These are phyloP conservation scores for Onygena corvina DNA, from an alignment of 2,329 filamentous ascomycete genomes.

Conservation along the genomic window DNA sequence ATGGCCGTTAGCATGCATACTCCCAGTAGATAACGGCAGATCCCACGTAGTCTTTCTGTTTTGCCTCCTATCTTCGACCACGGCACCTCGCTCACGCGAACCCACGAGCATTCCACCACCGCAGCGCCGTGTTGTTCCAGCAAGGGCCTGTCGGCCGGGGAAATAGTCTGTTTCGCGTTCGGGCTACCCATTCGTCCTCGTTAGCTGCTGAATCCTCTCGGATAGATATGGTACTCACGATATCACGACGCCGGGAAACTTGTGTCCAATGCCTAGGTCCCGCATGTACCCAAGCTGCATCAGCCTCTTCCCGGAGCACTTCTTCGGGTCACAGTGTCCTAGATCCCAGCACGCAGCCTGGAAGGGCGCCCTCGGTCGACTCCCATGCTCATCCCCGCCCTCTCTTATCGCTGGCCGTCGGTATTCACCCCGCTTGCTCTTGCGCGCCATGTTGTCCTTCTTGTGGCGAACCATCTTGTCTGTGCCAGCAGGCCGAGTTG, in stretches of 20 bases:
- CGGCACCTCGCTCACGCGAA: slow-evolving; percentile 77
- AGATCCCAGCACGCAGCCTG: slow-evolving; percentile 97
- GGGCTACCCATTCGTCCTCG: slow-evolving; percentile 37
- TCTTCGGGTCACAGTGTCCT: slow-evolving; percentile 91
- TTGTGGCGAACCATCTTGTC: slow-evolving; percentile 79
- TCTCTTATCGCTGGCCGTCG: slow-evolving; percentile 34
- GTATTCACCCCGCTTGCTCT: slow-evolving; percentile 59
- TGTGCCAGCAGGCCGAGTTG: neutral
- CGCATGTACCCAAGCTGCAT: slow-evolving; percentile 91
- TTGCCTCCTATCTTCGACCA: slow-evolving; percentile 87
- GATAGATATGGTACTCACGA: slow-evolving; percentile 39
- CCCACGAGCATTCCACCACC: slow-evolving; percentile 96
- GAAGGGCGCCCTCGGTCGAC: slow-evolving; percentile 43
- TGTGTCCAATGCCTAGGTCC: slow-evolving; percentile 80
- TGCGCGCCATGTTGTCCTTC: slow-evolving; percentile 64
- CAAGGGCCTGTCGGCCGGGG: slow-evolving; percentile 66
- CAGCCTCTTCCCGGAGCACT: slow-evolving; percentile 88
- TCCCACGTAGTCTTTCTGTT: slow-evolving; percentile 66
- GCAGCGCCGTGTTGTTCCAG: slow-evolving; percentile 84
- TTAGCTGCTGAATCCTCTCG: slow-evolving; percentile 5
- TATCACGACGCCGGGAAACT: slow-evolving; percentile 82
- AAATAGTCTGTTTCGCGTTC: slow-evolving; percentile 77
- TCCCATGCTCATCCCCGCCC: slow-evolving; percentile 31
- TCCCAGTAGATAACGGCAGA: slow-evolving; percentile 15
- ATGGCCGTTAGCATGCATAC: neutral